A percentile compares a stretch with the other conserved stretches of the same genome.
These are phyloP conservation scores for Auriscalpium orientale DNA, from an alignment of 768 basidiomycete species.

Conservation along the genomic window DNA sequence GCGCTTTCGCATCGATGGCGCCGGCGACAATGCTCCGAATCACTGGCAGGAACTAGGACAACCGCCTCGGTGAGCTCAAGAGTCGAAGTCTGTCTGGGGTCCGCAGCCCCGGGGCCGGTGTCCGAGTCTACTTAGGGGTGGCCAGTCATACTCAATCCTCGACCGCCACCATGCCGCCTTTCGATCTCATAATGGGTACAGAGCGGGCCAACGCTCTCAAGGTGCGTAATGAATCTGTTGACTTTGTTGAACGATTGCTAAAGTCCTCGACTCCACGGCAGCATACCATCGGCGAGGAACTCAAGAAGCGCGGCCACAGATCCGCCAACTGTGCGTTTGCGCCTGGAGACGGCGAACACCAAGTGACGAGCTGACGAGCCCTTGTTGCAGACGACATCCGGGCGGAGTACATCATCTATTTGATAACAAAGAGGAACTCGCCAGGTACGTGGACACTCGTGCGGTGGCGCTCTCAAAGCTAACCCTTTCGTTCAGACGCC, in stretches of 20 bases:
- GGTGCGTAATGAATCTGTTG: slow-evolving; percentile 29
- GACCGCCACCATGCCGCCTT: slow-evolving; percentile 41
- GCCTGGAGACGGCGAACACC: not conserved
- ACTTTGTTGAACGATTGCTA: not conserved
- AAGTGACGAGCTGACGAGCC: not conserved
- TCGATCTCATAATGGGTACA: slow-evolving; percentile 72
- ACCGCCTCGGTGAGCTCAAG: not conserved
- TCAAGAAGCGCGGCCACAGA: slow-evolving; percentile 65
- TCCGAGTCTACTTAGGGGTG: too few relatives aligned
- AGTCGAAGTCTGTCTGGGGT: not conserved
- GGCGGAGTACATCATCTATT: slow-evolving; percentile 95
- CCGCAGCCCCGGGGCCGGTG: too few relatives aligned
- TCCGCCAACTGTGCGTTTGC: slow-evolving; percentile 59
- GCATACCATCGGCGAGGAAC: slow-evolving; percentile 78
- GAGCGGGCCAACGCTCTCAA: slow-evolving; percentile 68
- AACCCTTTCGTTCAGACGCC: slow-evolving; percentile 48
- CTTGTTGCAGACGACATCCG: slow-evolving; percentile 64
- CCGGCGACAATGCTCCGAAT: slow-evolving; percentile 74
- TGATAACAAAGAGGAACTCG: slow-evolving; percentile 91
- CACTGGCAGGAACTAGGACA: slow-evolving; percentile 71
- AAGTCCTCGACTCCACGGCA: slow-evolving; percentile 22
- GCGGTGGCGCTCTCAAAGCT: not conserved
- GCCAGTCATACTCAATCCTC: not conserved
- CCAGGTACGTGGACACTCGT: slow-evolving; percentile 40
- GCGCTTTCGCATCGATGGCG: slow-evolving; percentile 45